Base-by-base conservation (phyloP, 2,329 filamentous ascomycete genomes). In the Grosmannia penicillata region DNA sequence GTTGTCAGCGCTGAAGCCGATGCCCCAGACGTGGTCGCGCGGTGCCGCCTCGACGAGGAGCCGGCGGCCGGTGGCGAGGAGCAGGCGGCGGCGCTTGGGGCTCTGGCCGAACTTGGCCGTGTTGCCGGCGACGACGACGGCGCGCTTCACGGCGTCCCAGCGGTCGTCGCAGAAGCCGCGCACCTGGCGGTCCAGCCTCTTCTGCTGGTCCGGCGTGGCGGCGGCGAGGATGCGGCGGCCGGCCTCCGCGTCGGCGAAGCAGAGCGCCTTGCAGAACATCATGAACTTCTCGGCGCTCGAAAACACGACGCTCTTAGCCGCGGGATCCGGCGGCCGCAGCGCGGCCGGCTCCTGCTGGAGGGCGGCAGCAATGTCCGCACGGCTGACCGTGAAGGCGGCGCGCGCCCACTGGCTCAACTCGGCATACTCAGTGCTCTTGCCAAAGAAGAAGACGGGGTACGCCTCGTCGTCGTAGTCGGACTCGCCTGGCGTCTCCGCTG, bases 41-140 rank as follows among this genome's bases (percentile, higher is more conserved):
- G 75, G 70, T 41, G 66, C 66, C 24, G 73, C 73, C 56, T 78
- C 76, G 3, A 80, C 72, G 18, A 82, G 49, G 53, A 77, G 68
- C 33, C 67, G 57, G 6, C 72, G 65, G 0, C 69, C 73, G 2
- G 78, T 82, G 8, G 51, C 60, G 31, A 81, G 52, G 44, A 83
- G 49, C 55, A 59, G 52, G 22, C 53, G 55, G 35, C 54, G 58
- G 46, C 80, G 51, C 14, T 57, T 56, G 26, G 18, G n/a, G n/a
- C 59, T 56, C 13, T 45, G 47, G 4, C 64, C 70, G 47, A 80
- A 80, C 49, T 81, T 81, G 48, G 66, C 61, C 35, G 63, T 60
- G 38, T 66, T 78, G 3, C 69, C 75, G 14, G 68, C 59, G 25
- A 62, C 60, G 0, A 81, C 78, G 36, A 82, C 68, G 3, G 52